Base-by-base conservation (phyloP, 2,329 filamentous ascomycete species). In the Cladophialophora immunda region DNA sequence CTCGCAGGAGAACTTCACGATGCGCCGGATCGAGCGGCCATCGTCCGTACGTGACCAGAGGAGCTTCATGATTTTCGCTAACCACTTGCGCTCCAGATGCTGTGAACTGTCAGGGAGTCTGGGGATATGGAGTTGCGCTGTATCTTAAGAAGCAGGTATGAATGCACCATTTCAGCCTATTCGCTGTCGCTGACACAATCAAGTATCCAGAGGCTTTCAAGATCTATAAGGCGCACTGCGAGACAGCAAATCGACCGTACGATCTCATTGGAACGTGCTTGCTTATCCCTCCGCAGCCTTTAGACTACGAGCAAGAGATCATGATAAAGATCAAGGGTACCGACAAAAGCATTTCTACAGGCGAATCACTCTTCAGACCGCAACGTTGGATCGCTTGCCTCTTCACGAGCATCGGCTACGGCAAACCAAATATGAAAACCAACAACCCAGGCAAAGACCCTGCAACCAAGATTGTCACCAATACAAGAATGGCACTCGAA, bases 91-190 rank as follows among this genome's bases (percentile, higher is more conserved):
- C 22, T 15, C 7, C 60, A 82, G 81, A 89, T 74, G 85, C 87
- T 13, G 89, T 86, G 77, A 89, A 89, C 74, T 83, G 82, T 58
- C 76, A 81, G 67, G 87, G 87, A 5, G 73, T 72, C 15, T 89
- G 87, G 87, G 85, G 85, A 54, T 81, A 80, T 3, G 87, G 87
- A n/a, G 86, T 89, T 61, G 87, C 87, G 1, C 70, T 73, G 36
- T 78, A 76, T 0, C 88, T 89, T 76, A 81, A 79, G 25, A 66
- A 75, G 4, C 75, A 75, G 25, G 78, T 79, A 72, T 13, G 64
- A 17, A 30, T 36, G n/a, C 19, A 13, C 13, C 3, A 15, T 7
- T 19, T 9, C 5, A 7, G 13, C 29, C 15, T 11, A 4, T 11
- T 54, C 15, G 15, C 19, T 27, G n/a, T 38, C 11, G 9, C 30